Conservation (phyloP, 169 alveolate species). For the Eimeria tenella region DNA sequence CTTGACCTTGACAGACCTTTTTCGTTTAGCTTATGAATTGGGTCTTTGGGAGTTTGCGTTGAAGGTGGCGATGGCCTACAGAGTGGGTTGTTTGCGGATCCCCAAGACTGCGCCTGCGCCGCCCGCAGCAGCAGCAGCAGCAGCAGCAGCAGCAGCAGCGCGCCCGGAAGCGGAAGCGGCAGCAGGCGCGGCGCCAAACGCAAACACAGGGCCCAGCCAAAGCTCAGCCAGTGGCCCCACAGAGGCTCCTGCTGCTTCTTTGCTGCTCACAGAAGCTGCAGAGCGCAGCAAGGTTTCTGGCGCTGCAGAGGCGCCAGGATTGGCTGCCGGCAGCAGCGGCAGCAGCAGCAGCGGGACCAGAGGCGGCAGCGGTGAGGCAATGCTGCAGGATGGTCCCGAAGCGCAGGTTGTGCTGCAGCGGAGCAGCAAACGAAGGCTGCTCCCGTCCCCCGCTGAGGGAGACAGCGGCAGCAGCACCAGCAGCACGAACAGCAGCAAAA, state of each 20-base stretch:
- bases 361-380: background rate
- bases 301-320: too few species aligned
- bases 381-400: background rate
- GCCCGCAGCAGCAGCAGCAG: constrained; percentile 11
- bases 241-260: too few species aligned
- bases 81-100: constrained; percentile 66
- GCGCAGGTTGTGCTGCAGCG: background rate
- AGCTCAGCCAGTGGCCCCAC: background rate
- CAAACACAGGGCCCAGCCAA: background rate
- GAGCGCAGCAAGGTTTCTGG: too few species aligned
- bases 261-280: too few species aligned
- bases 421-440: background rate
- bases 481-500: background rate
- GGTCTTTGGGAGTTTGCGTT: constrained; percentile 76
- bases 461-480: constrained; percentile 11
- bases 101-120: background rate
- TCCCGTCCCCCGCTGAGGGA: background rate
- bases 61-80: constrained; percentile 76
- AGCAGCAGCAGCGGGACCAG: background rate
- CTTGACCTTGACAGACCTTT: constrained; percentile 56
- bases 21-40: constrained; percentile 73
- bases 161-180: background rate
- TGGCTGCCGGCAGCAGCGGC: background rate
- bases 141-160: constrained; percentile 11
- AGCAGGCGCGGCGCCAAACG: background rate